Conservation (phyloP, 2,329 filamentous ascomycete species). For the Thielaviopsis punctulata region DNA sequence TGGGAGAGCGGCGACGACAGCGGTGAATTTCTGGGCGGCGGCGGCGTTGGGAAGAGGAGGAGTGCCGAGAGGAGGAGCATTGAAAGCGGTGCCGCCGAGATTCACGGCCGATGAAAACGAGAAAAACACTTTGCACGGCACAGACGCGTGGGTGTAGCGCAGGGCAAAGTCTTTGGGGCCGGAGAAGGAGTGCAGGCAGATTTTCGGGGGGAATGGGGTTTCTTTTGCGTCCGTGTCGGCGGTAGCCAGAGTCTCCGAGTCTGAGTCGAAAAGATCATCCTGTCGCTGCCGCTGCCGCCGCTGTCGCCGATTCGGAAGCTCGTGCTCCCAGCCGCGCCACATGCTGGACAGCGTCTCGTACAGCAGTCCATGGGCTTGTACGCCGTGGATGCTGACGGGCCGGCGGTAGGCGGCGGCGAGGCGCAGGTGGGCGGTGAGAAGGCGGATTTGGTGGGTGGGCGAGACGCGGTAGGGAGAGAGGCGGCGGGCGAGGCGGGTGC, state of each 20-base stretch:
- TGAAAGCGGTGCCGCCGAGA: constrained; percentile 21
- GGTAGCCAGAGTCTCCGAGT: constrained; percentile 20
- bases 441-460: constrained; percentile 48
- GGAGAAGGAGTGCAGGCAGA: constrained; percentile 90
- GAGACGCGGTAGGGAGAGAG: constrained; percentile 52
- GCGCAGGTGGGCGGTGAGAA: constrained; percentile 51
- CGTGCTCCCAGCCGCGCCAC: constrained; percentile 55
- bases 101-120: constrained; percentile 82
- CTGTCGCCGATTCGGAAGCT: constrained; percentile 42
- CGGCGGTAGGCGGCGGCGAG: constrained; percentile 51
- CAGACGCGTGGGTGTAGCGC: constrained; percentile 56
- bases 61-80: neutral
- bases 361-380: constrained; percentile 57
- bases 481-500: constrained; percentile 50
- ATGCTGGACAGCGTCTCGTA: constrained; percentile 45
- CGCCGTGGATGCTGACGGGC: constrained; percentile 53
- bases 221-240: constrained; percentile 19
- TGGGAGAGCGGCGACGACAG: constrained; percentile 55
- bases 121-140: constrained; percentile 67
- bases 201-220: constrained; percentile 61
- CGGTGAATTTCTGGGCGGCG: constrained; percentile 31
- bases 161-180: constrained; percentile 57
- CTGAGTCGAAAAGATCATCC: constrained; percentile 17
- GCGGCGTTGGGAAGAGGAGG: neutral
- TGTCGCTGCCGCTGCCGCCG: constrained; percentile 30